Percentiles rank a stretch among this genome's conserved stretches.
These are phyloP conservation scores for Colletotrichum sidae DNA, from an alignment of 2,329 filamentous ascomycete genomes.

Conservation along the genomic window DNA sequence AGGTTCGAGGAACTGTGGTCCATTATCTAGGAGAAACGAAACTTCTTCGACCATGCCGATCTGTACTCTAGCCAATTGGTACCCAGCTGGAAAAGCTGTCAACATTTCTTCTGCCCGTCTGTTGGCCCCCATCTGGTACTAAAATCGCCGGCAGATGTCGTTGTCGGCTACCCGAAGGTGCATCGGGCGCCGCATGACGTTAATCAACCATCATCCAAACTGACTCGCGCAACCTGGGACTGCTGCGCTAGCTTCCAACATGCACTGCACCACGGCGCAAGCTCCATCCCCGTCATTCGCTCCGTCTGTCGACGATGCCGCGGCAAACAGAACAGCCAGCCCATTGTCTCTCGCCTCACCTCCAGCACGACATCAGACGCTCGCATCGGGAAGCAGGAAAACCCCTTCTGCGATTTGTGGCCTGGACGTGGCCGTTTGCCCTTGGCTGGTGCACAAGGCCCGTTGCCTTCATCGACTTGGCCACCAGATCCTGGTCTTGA, in stretches of 20 bases:
- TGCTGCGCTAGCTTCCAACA: background rate
- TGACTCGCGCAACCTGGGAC: constrained; percentile 21
- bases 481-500: constrained; percentile 4
- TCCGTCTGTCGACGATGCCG: no score
- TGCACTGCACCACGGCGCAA: background rate
- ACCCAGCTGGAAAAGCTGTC: no score
- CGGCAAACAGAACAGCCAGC: constrained; percentile 4
- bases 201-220: constrained; percentile 11
- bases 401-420: background rate
- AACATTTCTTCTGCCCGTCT: background rate
- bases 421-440: constrained; percentile 11
- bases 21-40: no score
- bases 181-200: constrained; percentile 18
- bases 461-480: background rate
- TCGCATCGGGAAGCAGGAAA: constrained; percentile 2
- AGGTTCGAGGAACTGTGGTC: no score
- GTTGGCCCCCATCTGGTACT: constrained; percentile 22
- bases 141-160: background rate
- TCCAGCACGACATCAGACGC: constrained; percentile 18
- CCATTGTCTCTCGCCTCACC: constrained; percentile 10
- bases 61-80: no score
- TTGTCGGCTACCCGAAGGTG: background rate
- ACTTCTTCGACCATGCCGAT: no score
- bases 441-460: background rate
- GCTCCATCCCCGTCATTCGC: constrained; percentile 12